phyloP scores from a whole-genome alignment of 768 basidiomycete genomes.

The Boletus huronensis region DNA sequence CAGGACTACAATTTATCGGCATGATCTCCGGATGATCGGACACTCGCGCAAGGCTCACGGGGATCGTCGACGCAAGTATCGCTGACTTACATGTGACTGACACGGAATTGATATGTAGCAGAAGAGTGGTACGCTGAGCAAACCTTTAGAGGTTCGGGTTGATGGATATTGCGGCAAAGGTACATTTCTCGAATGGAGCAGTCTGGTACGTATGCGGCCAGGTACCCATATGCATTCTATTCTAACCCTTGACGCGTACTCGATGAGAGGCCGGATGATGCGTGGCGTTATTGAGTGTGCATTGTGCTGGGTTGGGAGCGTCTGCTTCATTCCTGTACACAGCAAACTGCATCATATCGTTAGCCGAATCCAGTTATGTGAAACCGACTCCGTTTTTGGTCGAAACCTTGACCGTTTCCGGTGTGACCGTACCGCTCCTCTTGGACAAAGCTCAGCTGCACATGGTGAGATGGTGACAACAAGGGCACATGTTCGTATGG shows the following conservation, averaged over 20 bases:
- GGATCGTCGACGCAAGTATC: neutral
- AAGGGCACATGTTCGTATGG: neutral
- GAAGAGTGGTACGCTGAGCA: neutral
- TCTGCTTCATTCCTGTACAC: no score
- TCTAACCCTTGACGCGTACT: no score
- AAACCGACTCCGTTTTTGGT: neutral
- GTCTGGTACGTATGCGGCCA: neutral
- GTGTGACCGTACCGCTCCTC: neutral
- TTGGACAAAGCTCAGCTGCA: neutral
- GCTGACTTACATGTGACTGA: neutral
- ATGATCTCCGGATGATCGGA: slow-evolving; percentile 2
- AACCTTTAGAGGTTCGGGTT: neutral
- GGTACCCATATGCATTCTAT: neutral
- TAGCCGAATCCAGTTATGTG: neutral
- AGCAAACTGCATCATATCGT: neutral
- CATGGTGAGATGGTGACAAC: neutral
- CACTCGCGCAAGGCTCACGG: neutral
- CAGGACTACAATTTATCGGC: neutral
- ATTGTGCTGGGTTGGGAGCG: no score
- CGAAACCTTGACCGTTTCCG: neutral
- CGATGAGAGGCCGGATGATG: neutral
- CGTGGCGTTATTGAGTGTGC: no score
- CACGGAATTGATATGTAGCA: neutral
- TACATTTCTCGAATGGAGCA: neutral
- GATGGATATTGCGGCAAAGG: neutral